Base-by-base conservation (phyloP, 495 filamentous ascomycete genomes). In the Xylaria acuta region DNA sequence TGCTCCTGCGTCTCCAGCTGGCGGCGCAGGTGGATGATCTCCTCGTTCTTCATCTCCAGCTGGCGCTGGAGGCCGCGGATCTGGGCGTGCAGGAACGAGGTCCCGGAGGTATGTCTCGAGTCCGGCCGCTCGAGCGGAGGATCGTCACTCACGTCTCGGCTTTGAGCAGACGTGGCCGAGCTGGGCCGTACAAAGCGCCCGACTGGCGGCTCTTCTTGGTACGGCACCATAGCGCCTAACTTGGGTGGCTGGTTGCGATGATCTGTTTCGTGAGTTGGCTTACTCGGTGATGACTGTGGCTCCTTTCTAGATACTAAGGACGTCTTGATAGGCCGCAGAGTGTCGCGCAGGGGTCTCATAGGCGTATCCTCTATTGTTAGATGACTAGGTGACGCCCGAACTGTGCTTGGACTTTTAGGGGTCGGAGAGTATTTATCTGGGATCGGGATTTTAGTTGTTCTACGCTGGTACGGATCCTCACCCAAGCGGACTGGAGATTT, bases 41-140 rank as follows among this genome's bases (percentile, higher is more conserved):
- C 83, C 36, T 87, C 86, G 1, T 75, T 74, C 22, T 77, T 79
- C 22, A 69, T 62, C 12, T 80, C 81, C 2, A 88, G 72, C 40
- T 82, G 82, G 40, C 71, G 78, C 67, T 86, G 85, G 7, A 90
- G 71, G 43, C 72, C 78, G 53, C 82, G 80, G 20, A 88, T 85
- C 70, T 85, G 84, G 0, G 74, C 67, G 51, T 87, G 83, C 8
- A 89, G 79, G 1, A 81, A 75, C 25, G 83, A 84, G 60, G 54
- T 73, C 16, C 76, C 54, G 62, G 74, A 16, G 63, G 75, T 38
- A 67, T 64, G 59, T 79, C 72, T 36, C 14, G 45, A 22, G 41
- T 51, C n/a, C n/a, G n/a, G n/a, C n/a, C n/a, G n/a, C n/a, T n/a
- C 45, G 51, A 65, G 38, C 0, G 47, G 56, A 43, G 64, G 63